Evolutionary conservation across 2,329 filamentous ascomycete species (phyloP).

Genomic region (Atkinsonella hypoxylon): DNA sequence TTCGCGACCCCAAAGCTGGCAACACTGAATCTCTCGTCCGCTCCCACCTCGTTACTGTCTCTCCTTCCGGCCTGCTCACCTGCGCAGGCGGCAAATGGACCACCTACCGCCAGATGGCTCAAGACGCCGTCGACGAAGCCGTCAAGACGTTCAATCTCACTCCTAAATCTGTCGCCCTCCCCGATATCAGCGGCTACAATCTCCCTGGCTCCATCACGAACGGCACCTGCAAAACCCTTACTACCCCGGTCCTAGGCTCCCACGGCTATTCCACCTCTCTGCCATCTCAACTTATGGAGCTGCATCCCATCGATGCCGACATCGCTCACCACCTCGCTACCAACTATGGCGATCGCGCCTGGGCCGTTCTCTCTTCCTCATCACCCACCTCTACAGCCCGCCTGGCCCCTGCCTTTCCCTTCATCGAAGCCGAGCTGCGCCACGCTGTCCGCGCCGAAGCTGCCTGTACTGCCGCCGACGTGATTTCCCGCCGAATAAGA

Average conservation of each 20-base stretch:
- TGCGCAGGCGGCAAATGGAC: slow-evolving; percentile 83
- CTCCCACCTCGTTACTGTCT: slow-evolving; percentile 68
- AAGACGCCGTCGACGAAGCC: slow-evolving; percentile 73
- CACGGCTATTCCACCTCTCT: slow-evolving; percentile 48
- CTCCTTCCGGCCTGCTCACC: slow-evolving; percentile 62
- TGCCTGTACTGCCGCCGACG: slow-evolving; percentile 59
- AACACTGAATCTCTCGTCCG: slow-evolving; percentile 76
- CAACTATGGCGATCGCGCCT: slow-evolving; percentile 46
- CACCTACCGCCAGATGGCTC: slow-evolving; percentile 79
- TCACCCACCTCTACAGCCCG: slow-evolving; percentile 34
- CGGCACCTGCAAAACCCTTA: slow-evolving; percentile 63
- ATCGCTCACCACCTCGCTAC: slow-evolving; percentile 29
- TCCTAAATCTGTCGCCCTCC: slow-evolving; percentile 38
- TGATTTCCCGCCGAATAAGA: slow-evolving; percentile 57
- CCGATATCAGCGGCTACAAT: slow-evolving; percentile 56
- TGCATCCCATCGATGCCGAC: slow-evolving; percentile 22
- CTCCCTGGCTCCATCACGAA: slow-evolving; percentile 37
- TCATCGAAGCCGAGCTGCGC: slow-evolving; percentile 61
- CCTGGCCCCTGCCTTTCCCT: slow-evolving; percentile 55
- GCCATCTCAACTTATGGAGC: slow-evolving; percentile 25
- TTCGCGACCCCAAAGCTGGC: slow-evolving; percentile 68
- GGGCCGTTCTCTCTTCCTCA: slow-evolving; percentile 49
- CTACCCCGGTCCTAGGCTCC: slow-evolving; percentile 60
- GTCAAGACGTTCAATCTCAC: slow-evolving; percentile 52
- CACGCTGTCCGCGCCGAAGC: slow-evolving; percentile 63